A percentile compares a stretch with the other conserved stretches of the same genome.
Conservation (phyloP, 176 grass and related monocot genomes). For the Eleusine indica region DNA sequence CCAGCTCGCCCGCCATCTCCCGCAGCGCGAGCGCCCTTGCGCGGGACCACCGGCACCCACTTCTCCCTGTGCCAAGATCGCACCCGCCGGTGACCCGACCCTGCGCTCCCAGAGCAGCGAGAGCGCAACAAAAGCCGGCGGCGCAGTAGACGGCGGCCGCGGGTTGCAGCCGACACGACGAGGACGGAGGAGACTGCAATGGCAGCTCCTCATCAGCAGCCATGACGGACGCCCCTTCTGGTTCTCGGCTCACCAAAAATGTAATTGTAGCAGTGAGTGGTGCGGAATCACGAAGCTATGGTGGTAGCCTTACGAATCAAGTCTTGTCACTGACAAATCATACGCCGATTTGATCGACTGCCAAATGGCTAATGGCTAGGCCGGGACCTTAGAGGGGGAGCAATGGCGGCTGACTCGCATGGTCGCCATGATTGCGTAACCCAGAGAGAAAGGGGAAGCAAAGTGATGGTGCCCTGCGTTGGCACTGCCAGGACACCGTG, state of each 20-base stretch:
- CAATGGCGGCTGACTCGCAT: neutral
- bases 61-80: conserved; percentile 24
- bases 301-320: neutral
- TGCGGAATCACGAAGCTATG: neutral
- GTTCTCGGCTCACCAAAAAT: neutral
- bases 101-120: conserved; percentile 49
- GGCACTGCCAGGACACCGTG: neutral
- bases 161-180: neutral
- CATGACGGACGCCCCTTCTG: neutral
- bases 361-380: neutral
- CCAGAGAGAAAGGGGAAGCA: neutral
- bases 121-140: conserved; percentile 65
- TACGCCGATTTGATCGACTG: neutral
- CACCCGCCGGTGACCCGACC: conserved; percentile 28
- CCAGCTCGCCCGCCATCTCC: conserved; percentile 47
- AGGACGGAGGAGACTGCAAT: neutral
- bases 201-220: conserved; percentile 4
- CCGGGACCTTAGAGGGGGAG: neutral
- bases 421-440: neutral
- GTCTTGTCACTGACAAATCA: neutral
- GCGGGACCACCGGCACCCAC: conserved; percentile 46
- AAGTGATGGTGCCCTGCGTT: conserved; percentile 22
- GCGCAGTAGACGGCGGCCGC: conserved; percentile 31
- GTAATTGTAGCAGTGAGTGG: neutral
- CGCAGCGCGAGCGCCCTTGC: conserved; percentile 38